phyloP scores from a whole-genome alignment of 23 red algal genomes.

The Pyropia yezoensis region DNA sequence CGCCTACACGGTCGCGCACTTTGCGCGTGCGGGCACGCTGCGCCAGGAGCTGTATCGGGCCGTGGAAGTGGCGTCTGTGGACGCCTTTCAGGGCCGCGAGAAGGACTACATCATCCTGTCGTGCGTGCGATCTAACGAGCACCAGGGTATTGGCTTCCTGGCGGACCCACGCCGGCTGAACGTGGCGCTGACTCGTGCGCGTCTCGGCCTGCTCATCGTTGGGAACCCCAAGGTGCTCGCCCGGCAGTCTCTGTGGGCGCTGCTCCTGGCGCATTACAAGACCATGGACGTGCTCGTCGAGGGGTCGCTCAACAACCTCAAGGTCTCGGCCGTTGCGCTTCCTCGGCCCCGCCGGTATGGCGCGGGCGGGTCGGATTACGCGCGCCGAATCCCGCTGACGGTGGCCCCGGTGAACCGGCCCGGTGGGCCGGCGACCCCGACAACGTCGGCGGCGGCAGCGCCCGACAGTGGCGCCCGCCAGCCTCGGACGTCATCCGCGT shows the following conservation, averaged over 20 bases:
- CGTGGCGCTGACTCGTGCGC: constrained; percentile 86
- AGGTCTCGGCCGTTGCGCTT: constrained; percentile 40
- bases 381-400: no score
- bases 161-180: constrained; percentile 92
- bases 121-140: constrained; percentile 74
- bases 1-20: constrained; percentile 78
- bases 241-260: constrained; percentile 60
- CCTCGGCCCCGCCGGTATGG: constrained; percentile 41
- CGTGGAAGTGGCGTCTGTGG: constrained; percentile 85
- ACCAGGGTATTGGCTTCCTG: constrained; percentile 90
- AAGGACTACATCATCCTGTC: constrained; percentile 85
- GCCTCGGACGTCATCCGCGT: no score
- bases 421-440: no score
- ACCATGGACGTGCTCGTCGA: constrained; percentile 65
- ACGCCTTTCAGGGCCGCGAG: constrained; percentile 97
- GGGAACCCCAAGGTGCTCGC: constrained; percentile 79
- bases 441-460: no score
- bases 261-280: constrained; percentile 56
- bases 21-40: constrained; percentile 66
- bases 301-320: constrained; percentile 70
- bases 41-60: constrained; percentile 76
- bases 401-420: no score
- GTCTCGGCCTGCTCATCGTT: constrained; percentile 57
- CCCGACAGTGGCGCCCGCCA: no score
- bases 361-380: no score